A percentile compares a stretch with the other conserved stretches of the same genome.
phyloP scores from a whole-genome alignment of 2,329 filamentous ascomycete genomes.

The Atkinsonella texensis region DNA sequence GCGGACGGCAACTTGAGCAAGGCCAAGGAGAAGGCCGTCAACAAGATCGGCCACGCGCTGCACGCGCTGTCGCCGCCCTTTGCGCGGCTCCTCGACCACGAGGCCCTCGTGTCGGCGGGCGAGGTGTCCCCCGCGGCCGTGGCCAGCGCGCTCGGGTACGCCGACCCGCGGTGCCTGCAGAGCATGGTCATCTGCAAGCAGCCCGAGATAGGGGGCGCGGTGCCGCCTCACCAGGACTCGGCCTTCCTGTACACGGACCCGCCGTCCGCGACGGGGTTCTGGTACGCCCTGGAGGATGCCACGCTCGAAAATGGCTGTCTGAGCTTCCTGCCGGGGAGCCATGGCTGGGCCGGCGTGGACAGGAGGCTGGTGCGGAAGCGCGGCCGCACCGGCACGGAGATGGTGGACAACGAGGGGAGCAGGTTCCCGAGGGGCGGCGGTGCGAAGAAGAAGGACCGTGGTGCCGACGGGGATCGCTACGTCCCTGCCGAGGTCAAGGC shows the following conservation, averaged over 20 bases:
- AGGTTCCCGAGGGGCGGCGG: conserved; percentile 44
- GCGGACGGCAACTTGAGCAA: conserved; percentile 52
- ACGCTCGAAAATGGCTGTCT: conserved; percentile 79
- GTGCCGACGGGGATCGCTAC: conserved; percentile 39
- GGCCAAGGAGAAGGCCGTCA: conserved; percentile 75
- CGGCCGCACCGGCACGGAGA: conserved; percentile 48
- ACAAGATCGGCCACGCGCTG: conserved; percentile 75
- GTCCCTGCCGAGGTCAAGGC: conserved; percentile 80
- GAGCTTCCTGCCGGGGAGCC: conserved; percentile 73
- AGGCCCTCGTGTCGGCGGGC: conserved; percentile 19
- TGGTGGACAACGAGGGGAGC: conserved; percentile 55
- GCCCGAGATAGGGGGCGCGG: conserved; percentile 85
- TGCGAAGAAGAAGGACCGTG: conserved; percentile 29
- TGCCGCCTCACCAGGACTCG: conserved; percentile 83
- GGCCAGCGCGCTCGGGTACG: conserved; percentile 59
- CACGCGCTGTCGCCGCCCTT: conserved; percentile 60
- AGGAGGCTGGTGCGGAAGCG: conserved; percentile 62
- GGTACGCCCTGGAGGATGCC: conserved; percentile 93
- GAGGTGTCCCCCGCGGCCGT: conserved; percentile 43
- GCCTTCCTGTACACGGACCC: conserved; percentile 87
- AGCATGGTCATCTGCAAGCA: conserved; percentile 99
- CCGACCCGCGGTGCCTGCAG: conserved; percentile 68
- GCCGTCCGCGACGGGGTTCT: conserved; percentile 85
- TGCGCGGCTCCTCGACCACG: conserved; percentile 41
- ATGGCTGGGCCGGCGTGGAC: conserved; percentile 57